Base-by-base conservation (phyloP, 352 stramenopile species). In the Globisporangium nunn region DNA sequence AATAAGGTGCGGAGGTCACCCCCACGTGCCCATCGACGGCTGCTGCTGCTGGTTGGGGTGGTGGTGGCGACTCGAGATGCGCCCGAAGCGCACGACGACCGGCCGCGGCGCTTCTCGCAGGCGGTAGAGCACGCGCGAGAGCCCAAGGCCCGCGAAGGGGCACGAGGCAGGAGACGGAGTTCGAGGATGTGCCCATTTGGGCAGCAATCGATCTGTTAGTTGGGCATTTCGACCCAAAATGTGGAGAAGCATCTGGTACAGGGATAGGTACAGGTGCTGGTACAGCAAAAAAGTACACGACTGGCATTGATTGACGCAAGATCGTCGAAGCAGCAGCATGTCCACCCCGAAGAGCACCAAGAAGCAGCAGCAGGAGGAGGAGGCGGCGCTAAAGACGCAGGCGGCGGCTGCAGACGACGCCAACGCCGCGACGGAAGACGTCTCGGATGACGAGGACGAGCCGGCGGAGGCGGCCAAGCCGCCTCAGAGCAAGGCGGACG, bases 51-150 rank as follows among this genome's bases (percentile, higher is more conserved):
- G 23, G 23, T 23, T 23, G 23, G 23, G 23, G 23, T 23, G 23
- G 23, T 23, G 23, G 23, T 23, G 52, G 54, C 52, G 67, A 50
- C 52, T 74, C 15, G 70, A 68, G 57, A 88, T 75, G 39, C 81
- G 75, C 14, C 84, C 84, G 53, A 93, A 93, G 48, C 84, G 84
- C 50, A 93, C 81, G 43, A 93, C 81, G 8, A 93, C 75, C 2
- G 84, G 84, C 14, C 84, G 84, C 8, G 84, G 78, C 11, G 81
- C 84, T 58, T 91, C 84, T 57, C 84, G 71, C 48, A 93, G 67
- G 50, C 81, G 74, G 48, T 89, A 89, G 8, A 93, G 59, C 31
- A 91, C 70, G n/a, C 81, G 74, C 8, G 79, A 83, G 31, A 93
- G 76, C 6, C 78, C 78, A 0, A 93, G 62, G 0, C 83, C 83